Evolutionary conservation across 225 moss, liverwort and hornwort species (phyloP), one percentile per base, ranked within the genome.

Genomic region (Asterella californica): DNA sequence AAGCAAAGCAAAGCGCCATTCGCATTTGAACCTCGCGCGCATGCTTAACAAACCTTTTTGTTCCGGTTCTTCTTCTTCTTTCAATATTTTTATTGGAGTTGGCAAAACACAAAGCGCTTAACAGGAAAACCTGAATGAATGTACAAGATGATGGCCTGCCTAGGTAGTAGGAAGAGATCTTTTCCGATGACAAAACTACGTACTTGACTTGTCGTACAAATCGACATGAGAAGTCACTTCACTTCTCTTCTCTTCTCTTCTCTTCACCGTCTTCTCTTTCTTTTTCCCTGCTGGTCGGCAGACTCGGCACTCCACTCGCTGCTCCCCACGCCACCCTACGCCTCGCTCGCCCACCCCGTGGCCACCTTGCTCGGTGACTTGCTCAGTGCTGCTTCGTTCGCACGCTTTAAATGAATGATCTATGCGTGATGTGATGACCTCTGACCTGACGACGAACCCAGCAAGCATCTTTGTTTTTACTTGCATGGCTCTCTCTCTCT

Each of bases 271-370:
- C 48, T 48, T 48, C 48, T 48, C 48, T 48, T n/a, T n/a, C n/a
- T n/a, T n/a, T n/a, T n/a, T 9, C 67, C 67, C 0, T 36, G 70
- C 70, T 71, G 70, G 73, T 73, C 73, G 73, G 73, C 73, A 73
- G 27, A 50, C 73, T 73, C 73, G 73, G 73, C 73, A 73, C 48
- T 73, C 73, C 73, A 73, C 50, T 50, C 50, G 73, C 4, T 73
- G 73, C 48, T 73, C 48, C 48, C 73, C 73, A 48, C 73, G 49
- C 73, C 50, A 73, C 49, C 29, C 49, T 70, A 70, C 15, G 64
- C 19, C 42, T 18, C 70, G 37, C 4, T 15, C 34, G 10, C 47
- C n/a, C 72, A 42, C 72, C 37, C 27, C 72, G 49, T 47, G 47
- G 25, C 72, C 46, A 72, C 29, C 72, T 36, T 47, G 17, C n/a